Conservation (phyloP, 768 basidiomycete genomes). For the Macrolepiota dolichaula region DNA sequence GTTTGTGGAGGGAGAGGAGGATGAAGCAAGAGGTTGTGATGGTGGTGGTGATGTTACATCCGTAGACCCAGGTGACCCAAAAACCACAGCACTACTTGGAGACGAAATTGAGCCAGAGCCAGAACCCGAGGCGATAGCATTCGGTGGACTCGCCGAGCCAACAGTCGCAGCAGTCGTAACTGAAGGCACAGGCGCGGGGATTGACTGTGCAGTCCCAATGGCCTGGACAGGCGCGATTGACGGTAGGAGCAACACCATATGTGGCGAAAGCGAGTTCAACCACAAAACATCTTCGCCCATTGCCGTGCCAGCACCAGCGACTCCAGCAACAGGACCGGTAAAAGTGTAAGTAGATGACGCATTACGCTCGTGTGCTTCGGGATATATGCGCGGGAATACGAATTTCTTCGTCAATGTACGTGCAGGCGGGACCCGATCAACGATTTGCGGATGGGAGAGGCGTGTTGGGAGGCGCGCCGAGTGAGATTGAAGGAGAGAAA, state of each 20-base stretch:
- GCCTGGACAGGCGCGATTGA: slow-evolving; percentile 2
- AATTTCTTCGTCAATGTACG: slow-evolving; percentile 51
- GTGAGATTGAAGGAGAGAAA: slow-evolving; percentile 35
- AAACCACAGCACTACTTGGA: background rate
- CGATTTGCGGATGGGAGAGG: slow-evolving; percentile 36
- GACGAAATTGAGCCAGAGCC: background rate
- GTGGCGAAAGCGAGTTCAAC: slow-evolving; percentile 5
- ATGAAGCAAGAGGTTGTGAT: background rate
- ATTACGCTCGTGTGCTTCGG: background rate
- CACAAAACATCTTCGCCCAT: slow-evolving; percentile 2
- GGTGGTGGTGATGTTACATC: background rate
- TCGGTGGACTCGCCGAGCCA: background rate
- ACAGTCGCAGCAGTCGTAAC: background rate
- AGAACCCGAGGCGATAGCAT: background rate
- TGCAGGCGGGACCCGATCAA: slow-evolving; percentile 36
- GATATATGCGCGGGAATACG: slow-evolving; percentile 34
- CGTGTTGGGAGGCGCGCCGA: slow-evolving; percentile 22
- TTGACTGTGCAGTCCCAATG: background rate
- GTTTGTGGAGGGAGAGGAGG: background rate
- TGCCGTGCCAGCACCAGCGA: background rate
- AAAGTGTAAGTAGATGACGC: too few relatives aligned
- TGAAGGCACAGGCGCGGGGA: background rate
- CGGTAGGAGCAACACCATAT: slow-evolving; percentile 7
- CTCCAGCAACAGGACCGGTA: too few relatives aligned
- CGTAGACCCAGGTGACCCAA: background rate